Evolutionary conservation across 1,139 yeast genomes (phyloP).

Genomic region (Hyphopichia buzzinii): DNA sequence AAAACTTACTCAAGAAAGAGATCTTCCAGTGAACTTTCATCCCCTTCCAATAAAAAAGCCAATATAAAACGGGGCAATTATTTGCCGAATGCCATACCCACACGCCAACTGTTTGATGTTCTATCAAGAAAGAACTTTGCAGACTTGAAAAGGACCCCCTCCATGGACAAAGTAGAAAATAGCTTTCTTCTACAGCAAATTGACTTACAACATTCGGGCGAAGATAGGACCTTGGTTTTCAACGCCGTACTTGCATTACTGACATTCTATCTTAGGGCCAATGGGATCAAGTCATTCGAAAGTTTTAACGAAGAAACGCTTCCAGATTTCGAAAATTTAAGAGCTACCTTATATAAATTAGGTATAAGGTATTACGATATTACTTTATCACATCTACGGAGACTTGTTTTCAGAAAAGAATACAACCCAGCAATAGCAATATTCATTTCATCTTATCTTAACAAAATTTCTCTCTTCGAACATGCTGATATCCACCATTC

Average conservation of each 20-base stretch:
- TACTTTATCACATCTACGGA: constrained; percentile 19
- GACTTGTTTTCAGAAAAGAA: constrained; percentile 12
- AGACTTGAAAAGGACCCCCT: neutral
- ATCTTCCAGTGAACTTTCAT: no score
- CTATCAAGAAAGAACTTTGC: neutral
- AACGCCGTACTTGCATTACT: constrained; percentile 19
- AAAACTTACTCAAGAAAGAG: no score
- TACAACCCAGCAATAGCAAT: constrained; percentile 21
- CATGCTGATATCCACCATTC: constrained; percentile 18
- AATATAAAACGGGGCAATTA: no score
- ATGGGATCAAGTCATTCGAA: constrained; percentile 19
- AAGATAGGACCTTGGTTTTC: constrained; percentile 8
- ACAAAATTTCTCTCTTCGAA: constrained; percentile 25
- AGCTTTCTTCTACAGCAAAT: neutral
- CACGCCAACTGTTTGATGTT: neutral
- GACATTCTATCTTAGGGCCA: constrained; percentile 19
- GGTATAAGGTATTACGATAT: constrained; percentile 21
- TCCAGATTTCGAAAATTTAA: constrained; percentile 8
- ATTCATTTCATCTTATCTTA: constrained; percentile 22
- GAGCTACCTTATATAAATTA: constrained; percentile 11
- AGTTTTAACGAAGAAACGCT: constrained; percentile 4
- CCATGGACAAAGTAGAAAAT: constrained; percentile 2
- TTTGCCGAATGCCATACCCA: neutral
- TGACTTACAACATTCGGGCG: neutral
- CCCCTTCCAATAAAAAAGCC: no score